Evolutionary conservation across 108 stramenopile species (phyloP).

Genomic region (Cyclostephanos invisitatus): DNA sequence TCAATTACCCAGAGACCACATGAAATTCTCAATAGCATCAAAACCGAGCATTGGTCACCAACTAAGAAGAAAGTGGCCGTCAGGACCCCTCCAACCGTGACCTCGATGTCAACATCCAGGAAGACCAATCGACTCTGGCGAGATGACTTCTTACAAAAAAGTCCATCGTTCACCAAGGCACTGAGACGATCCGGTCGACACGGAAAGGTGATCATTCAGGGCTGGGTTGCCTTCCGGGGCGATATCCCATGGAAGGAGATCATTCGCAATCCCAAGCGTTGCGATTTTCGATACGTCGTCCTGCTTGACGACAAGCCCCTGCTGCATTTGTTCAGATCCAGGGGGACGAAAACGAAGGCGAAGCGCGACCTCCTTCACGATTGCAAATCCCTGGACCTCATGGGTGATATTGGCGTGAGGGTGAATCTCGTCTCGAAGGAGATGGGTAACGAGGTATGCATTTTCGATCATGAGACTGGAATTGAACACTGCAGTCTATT

Average conservation of each 20-base stretch:
- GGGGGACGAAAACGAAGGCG: slow-evolving; percentile 14
- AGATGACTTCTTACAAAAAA: slow-evolving; percentile 31
- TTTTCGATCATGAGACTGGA: slow-evolving; percentile 19
- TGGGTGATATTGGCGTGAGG: slow-evolving; percentile 18
- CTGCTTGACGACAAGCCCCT: slow-evolving; percentile 35
- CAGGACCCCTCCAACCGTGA: not conserved
- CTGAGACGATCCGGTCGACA: slow-evolving; percentile 27
- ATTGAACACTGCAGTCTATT: slow-evolving; percentile 19
- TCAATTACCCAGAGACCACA: slow-evolving; percentile 2
- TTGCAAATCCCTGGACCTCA: slow-evolving; percentile 28
- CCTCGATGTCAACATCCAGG: not conserved
- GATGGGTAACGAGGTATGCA: slow-evolving; percentile 31
- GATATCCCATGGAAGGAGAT: slow-evolving; percentile 28
- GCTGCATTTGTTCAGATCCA: slow-evolving; percentile 36
- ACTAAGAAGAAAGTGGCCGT: not conserved
- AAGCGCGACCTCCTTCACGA: slow-evolving; percentile 16
- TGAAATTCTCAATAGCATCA: not conserved
- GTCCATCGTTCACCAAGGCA: slow-evolving; percentile 32
- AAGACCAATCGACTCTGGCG: slow-evolving; percentile 5
- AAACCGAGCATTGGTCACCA: not conserved
- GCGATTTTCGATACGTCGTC: slow-evolving; percentile 43
- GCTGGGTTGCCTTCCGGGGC: slow-evolving; percentile 41
- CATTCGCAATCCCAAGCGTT: slow-evolving; percentile 22
- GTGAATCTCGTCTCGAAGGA: slow-evolving; percentile 31
- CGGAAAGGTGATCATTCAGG: slow-evolving; percentile 41